Percentiles rank a stretch among this genome's conserved stretches.
phyloP scores from a whole-genome alignment of 108 stramenopile genomes.

The Skeletonema grethae region DNA sequence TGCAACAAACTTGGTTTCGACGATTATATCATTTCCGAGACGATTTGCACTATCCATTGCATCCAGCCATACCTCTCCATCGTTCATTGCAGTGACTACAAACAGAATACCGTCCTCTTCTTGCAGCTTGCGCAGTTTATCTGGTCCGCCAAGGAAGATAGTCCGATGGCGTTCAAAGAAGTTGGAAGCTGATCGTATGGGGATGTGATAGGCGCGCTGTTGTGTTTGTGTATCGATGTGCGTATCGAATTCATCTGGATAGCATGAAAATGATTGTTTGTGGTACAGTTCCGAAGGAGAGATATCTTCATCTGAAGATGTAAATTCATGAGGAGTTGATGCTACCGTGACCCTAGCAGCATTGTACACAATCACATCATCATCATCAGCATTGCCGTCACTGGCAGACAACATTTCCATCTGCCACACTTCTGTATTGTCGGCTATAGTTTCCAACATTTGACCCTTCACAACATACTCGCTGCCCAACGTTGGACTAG shows the following conservation, averaged over 20 bases:
- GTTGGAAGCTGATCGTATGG: constrained; percentile 65
- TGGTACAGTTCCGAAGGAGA: neutral
- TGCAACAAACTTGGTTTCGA: constrained; percentile 42
- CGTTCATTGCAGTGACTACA: constrained; percentile 62
- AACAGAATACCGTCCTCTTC: constrained; percentile 53
- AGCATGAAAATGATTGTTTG: constrained; percentile 33
- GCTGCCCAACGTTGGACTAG: constrained; percentile 59
- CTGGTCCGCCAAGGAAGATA: constrained; percentile 67
- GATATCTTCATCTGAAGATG: neutral
- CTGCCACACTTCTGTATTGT: constrained; percentile 51
- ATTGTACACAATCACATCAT: constrained; percentile 46
- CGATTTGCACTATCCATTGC: neutral
- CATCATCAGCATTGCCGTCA: constrained; percentile 19
- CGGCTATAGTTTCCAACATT: constrained; percentile 1
- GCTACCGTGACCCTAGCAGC: constrained; percentile 48
- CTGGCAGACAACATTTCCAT: constrained; percentile 47
- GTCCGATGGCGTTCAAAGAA: constrained; percentile 69
- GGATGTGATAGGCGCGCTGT: constrained; percentile 32
- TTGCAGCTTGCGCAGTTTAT: constrained; percentile 54
- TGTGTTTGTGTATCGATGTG: constrained; percentile 6
- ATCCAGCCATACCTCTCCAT: constrained; percentile 35
- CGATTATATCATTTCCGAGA: constrained; percentile 38
- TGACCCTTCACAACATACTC: constrained; percentile 59
- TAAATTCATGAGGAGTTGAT: neutral
- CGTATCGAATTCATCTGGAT: constrained; percentile 72